These are phyloP conservation scores for Triglochin maritima DNA, from an alignment of 106 monocot genomes.

Conservation along the genomic window DNA sequence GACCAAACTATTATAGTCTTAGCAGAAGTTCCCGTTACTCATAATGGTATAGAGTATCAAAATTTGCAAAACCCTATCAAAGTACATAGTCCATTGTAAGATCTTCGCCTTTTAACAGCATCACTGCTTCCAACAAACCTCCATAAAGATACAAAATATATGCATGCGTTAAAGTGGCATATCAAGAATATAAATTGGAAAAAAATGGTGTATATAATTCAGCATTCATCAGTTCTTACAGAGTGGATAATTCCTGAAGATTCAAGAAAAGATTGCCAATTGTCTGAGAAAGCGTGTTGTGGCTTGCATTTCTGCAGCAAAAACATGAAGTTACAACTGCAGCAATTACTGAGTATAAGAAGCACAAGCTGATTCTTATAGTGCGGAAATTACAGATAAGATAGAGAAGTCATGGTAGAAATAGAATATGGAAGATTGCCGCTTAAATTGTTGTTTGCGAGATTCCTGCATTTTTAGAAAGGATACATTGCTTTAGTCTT, in stretches of 20 bases:
- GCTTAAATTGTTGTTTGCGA: conserved; percentile 55
- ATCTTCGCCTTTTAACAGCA: too few species aligned
- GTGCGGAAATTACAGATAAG: conserved; percentile 51
- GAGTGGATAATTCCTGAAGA: conserved; percentile 47
- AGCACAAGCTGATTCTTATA: background rate
- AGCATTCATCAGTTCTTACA: conserved; percentile 40
- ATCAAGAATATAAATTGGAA: background rate
- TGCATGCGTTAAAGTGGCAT: background rate
- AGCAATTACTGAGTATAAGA: background rate
- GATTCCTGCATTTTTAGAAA: conserved; percentile 47
- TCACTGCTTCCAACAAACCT: too few species aligned
- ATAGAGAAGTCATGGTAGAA: conserved; percentile 55
- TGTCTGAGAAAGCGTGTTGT: conserved; percentile 52
- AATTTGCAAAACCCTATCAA: too few species aligned
- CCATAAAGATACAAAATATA: too few species aligned
- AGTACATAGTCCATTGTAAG: too few species aligned
- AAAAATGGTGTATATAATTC: background rate
- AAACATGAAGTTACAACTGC: background rate
- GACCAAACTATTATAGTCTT: too few species aligned
- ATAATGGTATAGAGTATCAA: too few species aligned
- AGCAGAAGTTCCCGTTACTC: too few species aligned
- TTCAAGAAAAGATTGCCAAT: conserved; percentile 58
- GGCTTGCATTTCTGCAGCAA: conserved; percentile 57
- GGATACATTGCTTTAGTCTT: background rate
- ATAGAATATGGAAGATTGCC: conserved; percentile 81